Evolutionary conservation across 495 filamentous ascomycete species (phyloP), one percentile per base, ranked within the genome.

Genomic region (Polyplosphaeria fusca): DNA sequence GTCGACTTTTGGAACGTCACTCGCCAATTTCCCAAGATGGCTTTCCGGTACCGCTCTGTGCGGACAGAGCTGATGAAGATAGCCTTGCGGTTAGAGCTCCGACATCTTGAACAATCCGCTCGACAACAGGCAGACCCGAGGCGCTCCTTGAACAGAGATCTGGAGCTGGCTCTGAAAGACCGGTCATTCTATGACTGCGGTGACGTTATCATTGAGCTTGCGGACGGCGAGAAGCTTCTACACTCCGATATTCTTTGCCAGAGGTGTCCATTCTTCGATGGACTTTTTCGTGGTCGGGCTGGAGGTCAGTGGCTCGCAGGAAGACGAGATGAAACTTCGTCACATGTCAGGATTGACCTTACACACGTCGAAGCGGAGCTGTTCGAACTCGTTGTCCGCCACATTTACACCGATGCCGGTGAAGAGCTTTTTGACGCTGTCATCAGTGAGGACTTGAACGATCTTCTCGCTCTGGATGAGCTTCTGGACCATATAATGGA

Each of bases 401-500:
- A 91, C 67, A 67, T 97, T 0, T 98, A 98, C 67, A 82, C 86
- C 1, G 93, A 97, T 68, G 78, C 78, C 44, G 91, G 89, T 2
- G 79, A 82, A 24, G 83, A 87, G 45, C 75, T 96, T 12, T 96
- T 97, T 64, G 85, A 95, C 52, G 79, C 87, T 43, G 78, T 91
- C 19, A 77, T 86, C 18, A 78, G 79, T 47, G 79, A 80, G 25
- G 80, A 85, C 52, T 72, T 94, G 18, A 89, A 95, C 47, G 84
- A 88, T 42, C 90, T 94, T 57, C 77, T 91, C 4, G 89, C 62
- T 22, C 73, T 94, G 16, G 89, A 95, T 47, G 84, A 88, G 44
- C 91, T 95, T 56, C 78, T 91, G 9, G 89, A 96, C 61, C 74
- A 93, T 27, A 74, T 96, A n/a, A 79, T 97, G 73, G 92, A 96